A percentile compares a stretch with the other conserved stretches of the same genome.
Conservation (phyloP, 1,284 basidiomycete species). For the Puccinia triticina region DNA sequence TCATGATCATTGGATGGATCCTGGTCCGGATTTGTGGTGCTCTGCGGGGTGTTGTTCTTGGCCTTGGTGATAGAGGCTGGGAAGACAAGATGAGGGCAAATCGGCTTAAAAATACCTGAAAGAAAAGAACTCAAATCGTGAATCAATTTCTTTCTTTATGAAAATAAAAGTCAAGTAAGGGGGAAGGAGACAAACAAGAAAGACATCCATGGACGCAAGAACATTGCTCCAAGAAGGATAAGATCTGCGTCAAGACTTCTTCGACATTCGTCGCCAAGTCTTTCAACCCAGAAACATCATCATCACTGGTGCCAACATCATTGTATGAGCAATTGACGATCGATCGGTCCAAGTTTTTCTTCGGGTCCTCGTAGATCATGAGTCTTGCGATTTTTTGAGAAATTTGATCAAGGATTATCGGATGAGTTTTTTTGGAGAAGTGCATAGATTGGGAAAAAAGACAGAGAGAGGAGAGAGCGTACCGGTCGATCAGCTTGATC, state of each 20-base stretch:
- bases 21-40: not conserved
- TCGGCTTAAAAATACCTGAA: constrained; percentile 24
- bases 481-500: constrained; percentile 13
- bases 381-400: not conserved
- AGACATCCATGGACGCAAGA: not conserved
- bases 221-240: constrained; percentile 2
- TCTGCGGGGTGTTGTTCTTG: constrained; percentile 12
- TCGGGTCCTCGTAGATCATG: not conserved
- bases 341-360: not conserved
- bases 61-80: not conserved
- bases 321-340: not conserved
- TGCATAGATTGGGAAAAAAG: not conserved
- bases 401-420: not conserved
- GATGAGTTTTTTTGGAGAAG: too few species aligned
- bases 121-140: not conserved
- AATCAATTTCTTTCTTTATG: not conserved
- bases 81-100: constrained; percentile 21
- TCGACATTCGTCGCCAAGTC: not conserved
- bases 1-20: not conserved
- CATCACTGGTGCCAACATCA: not conserved
- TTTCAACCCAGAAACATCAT: not conserved
- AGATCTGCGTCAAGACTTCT: not conserved
- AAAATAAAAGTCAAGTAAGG: not conserved
- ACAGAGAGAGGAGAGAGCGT: not conserved
- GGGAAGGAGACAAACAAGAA: not conserved